Evolutionary conservation across 129 eudicot species (phyloP).

Genomic region (Helichrysum umbraculigerum): DNA sequence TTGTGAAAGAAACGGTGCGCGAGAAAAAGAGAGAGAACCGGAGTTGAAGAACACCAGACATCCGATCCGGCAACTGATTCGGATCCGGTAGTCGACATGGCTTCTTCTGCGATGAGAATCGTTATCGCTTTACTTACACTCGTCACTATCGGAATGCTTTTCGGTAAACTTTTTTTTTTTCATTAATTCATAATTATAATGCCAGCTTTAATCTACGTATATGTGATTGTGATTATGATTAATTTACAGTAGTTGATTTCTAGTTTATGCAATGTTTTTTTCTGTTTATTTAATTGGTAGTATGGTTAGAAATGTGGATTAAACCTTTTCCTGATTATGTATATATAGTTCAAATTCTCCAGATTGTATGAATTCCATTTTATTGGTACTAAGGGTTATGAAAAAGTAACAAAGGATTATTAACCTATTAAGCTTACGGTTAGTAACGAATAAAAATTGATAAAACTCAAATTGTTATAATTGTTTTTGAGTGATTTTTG

Average conservation of each 20-base stretch:
- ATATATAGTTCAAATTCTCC: not conserved
- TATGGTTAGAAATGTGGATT: conserved; percentile 17
- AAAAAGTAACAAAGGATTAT: not conserved
- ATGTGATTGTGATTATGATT: not conserved
- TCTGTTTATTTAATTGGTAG: not conserved
- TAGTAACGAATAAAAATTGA: not conserved
- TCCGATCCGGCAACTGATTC: conserved; percentile 14
- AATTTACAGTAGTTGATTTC: not conserved
- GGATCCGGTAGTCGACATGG: conserved; percentile 33
- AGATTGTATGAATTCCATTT: conserved; percentile 17
- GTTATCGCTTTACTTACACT: conserved; percentile 67
- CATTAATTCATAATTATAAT: not conserved
- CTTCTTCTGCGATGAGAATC: conserved; percentile 46
- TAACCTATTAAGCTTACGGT: not conserved
- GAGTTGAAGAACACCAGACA: conserved; percentile 19
- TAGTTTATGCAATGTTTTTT: not conserved
- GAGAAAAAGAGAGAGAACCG: not conserved
- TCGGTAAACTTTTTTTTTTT: conserved; percentile 42
- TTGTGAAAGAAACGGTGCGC: not conserved
- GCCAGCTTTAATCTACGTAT: not conserved
- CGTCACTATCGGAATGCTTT: conserved; percentile 73
- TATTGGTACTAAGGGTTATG: conserved; percentile 19
- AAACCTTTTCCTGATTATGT: conserved; percentile 3
- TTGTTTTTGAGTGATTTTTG: not conserved
- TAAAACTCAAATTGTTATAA: not conserved